phyloP scores from a whole-genome alignment of 257 asterid species.

The Solanum gandarillasii region DNA sequence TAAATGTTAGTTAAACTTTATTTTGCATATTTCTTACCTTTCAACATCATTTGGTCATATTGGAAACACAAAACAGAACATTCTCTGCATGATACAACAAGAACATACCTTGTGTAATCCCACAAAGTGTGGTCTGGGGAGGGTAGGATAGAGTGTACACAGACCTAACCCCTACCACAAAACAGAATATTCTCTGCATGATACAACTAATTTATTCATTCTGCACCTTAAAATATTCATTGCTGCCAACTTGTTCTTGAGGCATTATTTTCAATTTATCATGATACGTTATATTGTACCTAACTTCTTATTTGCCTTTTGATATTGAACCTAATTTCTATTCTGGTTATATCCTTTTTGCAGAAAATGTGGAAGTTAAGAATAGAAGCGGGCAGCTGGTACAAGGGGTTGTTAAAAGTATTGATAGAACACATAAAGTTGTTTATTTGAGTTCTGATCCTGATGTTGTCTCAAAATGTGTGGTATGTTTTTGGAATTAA shows the following conservation, averaged over 20 bases:
- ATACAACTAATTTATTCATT: neutral
- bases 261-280: neutral
- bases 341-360: slow-evolving; percentile 2
- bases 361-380: slow-evolving; percentile 34
- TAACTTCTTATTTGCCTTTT: neutral
- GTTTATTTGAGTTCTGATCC: slow-evolving; percentile 69
- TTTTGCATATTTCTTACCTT: neutral
- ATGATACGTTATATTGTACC: neutral
- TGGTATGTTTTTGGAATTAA: slow-evolving; percentile 42
- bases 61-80: neutral
- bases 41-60: neutral
- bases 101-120: neutral
- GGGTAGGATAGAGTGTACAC: neutral
- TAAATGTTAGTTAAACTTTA: neutral
- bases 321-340: neutral
- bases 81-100: neutral
- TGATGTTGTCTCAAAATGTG: slow-evolving; percentile 51
- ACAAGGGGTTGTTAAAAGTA: slow-evolving; percentile 72
- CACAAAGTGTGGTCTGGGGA: neutral
- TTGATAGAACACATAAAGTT: slow-evolving; percentile 67
- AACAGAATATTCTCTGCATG: neutral
- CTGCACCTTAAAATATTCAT: neutral
- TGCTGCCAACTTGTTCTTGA: neutral
- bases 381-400: slow-evolving; percentile 51
- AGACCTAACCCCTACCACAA: neutral